These are phyloP conservation scores for Botrytis byssoidea DNA, from an alignment of 2,329 filamentous ascomycete genomes.

Conservation along the genomic window DNA sequence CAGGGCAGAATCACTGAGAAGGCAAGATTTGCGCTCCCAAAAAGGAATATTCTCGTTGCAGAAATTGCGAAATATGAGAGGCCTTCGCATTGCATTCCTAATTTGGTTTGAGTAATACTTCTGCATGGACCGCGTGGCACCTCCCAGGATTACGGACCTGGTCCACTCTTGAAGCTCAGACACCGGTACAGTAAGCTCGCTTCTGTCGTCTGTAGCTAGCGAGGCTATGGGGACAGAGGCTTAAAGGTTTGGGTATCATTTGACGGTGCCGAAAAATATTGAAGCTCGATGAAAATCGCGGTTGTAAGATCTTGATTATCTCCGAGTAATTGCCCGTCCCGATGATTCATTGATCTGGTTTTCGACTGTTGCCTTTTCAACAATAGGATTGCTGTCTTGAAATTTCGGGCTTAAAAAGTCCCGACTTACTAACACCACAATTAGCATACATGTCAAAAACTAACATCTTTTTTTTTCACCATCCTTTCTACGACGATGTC, in stretches of 20 bases:
- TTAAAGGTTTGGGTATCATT: not conserved
- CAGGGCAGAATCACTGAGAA: not conserved
- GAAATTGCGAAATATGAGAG: not conserved
- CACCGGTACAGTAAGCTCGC: not conserved
- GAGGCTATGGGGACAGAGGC: not conserved
- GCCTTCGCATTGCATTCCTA: constrained; percentile 4
- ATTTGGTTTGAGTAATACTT: not conserved
- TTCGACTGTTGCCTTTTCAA: not conserved
- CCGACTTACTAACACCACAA: not conserved
- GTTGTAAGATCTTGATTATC: not conserved
- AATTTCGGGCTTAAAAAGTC: not conserved
- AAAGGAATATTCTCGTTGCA: not conserved
- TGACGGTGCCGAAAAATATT: not conserved
- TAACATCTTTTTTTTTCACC: not conserved
- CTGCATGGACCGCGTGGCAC: not conserved
- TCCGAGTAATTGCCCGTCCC: not conserved
- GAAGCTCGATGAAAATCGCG: not conserved
- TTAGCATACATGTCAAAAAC: not conserved
- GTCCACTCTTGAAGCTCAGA: not conserved
- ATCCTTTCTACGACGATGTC: not conserved
- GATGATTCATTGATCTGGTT: not conserved
- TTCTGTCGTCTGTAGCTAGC: not conserved
- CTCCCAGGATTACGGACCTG: not conserved
- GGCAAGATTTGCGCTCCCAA: not conserved
- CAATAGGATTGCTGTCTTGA: not conserved